These are phyloP conservation scores for Achlya hypogyna DNA, from an alignment of 352 stramenopile genomes.

Conservation along the genomic window DNA sequence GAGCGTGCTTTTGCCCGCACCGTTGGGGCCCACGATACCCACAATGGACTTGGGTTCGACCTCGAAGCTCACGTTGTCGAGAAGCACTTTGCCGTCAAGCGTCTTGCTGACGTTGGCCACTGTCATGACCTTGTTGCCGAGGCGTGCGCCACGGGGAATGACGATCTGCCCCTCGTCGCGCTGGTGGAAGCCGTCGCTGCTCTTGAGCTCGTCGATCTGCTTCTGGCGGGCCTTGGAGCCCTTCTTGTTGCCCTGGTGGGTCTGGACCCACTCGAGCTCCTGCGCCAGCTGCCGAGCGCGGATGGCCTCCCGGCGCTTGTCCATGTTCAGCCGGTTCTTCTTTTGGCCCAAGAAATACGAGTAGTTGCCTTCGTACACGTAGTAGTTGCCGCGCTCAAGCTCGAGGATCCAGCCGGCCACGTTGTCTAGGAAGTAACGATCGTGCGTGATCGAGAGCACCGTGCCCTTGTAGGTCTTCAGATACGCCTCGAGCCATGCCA, in stretches of 20 bases:
- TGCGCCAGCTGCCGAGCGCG: constrained; percentile 85
- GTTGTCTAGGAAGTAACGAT: constrained; percentile 98
- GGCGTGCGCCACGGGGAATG: constrained; percentile 86
- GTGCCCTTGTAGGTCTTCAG: constrained; percentile 93
- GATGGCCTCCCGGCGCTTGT: constrained; percentile 88
- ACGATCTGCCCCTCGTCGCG: constrained; percentile 83
- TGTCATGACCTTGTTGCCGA: constrained; percentile 90
- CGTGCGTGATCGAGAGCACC: constrained; percentile 97
- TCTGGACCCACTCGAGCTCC: constrained; percentile 93
- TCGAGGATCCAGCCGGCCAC: constrained; percentile 97
- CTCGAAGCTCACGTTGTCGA: constrained; percentile 90
- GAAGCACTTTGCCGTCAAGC: constrained; percentile 78
- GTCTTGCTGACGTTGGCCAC: constrained; percentile 64
- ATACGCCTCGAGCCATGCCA: constrained; percentile 97
- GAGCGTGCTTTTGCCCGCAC: constrained; percentile 95
- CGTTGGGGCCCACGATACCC: constrained; percentile 96
- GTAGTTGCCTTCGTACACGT: constrained; percentile 98
- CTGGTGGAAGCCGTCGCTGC: constrained; percentile 56
- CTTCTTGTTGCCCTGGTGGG: constrained; percentile 73
- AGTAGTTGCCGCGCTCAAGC: constrained; percentile 93
- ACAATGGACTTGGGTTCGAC: constrained; percentile 94
- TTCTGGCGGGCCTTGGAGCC: constrained; percentile 89
- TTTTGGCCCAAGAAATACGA: constrained; percentile 94
- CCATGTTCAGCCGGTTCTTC: constrained; percentile 89
- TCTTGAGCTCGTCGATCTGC: constrained; percentile 90